These are phyloP conservation scores for Plectosphaerella plurivora DNA, from an alignment of 2,329 filamentous ascomycete genomes.

Conservation along the genomic window DNA sequence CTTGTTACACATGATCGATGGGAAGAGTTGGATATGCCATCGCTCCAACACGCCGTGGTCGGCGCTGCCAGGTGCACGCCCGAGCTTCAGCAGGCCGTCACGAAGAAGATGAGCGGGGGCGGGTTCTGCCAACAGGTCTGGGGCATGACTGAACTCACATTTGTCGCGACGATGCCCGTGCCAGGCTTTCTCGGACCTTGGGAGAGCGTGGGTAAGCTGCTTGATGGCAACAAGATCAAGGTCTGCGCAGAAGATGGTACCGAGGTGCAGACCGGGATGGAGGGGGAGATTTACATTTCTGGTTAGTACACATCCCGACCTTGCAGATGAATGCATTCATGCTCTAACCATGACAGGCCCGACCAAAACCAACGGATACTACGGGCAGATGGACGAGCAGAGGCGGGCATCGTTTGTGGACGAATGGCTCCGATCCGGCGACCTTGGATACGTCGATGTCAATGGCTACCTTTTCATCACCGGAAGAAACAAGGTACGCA, in stretches of 20 bases:
- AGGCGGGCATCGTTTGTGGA: not conserved
- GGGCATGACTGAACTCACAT: not conserved
- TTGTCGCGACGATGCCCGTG: not conserved
- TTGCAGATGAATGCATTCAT: not conserved
- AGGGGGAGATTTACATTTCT: not conserved
- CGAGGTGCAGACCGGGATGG: not conserved
- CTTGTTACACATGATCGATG: not conserved
- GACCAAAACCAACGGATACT: not conserved
- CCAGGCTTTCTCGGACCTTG: not conserved
- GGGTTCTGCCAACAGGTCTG: not conserved
- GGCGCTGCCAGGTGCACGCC: not conserved
- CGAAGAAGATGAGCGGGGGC: not conserved
- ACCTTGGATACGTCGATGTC: not conserved
- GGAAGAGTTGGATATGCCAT: not conserved
- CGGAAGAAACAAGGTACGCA: not conserved
- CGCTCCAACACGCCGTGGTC: not conserved
- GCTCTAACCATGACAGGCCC: not conserved
- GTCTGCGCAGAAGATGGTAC: not conserved
- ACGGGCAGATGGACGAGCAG: not conserved
- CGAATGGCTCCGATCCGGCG: not conserved
- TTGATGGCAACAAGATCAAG: not conserved
- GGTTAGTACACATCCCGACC: not conserved
- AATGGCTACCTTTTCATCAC: not conserved
- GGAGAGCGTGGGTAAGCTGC: not conserved
- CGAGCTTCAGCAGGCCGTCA: not conserved